Conservation (phyloP, 2,329 filamentous ascomycete species). For the Xylariaceae sp. region DNA sequence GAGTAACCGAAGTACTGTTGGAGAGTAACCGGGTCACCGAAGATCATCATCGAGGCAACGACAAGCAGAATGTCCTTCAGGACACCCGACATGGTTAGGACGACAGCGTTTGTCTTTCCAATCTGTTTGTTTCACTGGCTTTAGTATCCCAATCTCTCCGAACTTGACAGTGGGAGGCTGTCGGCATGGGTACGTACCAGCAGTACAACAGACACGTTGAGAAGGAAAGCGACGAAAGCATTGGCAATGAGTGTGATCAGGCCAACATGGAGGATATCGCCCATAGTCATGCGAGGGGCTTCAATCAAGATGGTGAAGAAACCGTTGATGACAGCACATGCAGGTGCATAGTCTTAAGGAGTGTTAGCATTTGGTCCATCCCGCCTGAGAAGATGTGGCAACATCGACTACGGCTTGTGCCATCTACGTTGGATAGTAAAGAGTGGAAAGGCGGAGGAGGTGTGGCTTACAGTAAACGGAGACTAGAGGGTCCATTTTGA, state of each 20-base stretch:
- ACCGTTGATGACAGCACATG: constrained; percentile 77
- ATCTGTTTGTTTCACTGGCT: constrained; percentile 42
- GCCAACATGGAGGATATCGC: constrained; percentile 61
- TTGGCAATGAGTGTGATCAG: constrained; percentile 63
- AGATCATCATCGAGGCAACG: constrained; percentile 60
- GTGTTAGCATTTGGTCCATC: constrained; percentile 4
- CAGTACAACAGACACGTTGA: constrained; percentile 81
- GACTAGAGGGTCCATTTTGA: constrained; percentile 86
- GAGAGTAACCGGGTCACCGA: constrained; percentile 57
- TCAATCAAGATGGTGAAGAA: constrained; percentile 65
- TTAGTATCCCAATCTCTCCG: constrained; percentile 1
- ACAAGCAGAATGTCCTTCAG: constrained; percentile 69
- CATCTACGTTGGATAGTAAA: not conserved
- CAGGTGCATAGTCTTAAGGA: constrained; percentile 68
- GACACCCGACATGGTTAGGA: constrained; percentile 66
- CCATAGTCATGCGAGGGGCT: constrained; percentile 58
- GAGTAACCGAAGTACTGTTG: constrained; percentile 66
- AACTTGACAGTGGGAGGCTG: not conserved
- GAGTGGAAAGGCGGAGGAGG: not conserved
- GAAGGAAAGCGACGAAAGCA: constrained; percentile 68
- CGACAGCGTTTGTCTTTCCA: constrained; percentile 67
- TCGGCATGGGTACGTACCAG: constrained; percentile 51
- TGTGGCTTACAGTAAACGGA: constrained; percentile 39
- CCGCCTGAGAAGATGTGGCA: not conserved
- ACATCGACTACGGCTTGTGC: not conserved